A percentile compares a stretch with the other conserved stretches of the same genome.
Conservation (phyloP, 306 rosid species). For the Boehmeria nivea region DNA sequence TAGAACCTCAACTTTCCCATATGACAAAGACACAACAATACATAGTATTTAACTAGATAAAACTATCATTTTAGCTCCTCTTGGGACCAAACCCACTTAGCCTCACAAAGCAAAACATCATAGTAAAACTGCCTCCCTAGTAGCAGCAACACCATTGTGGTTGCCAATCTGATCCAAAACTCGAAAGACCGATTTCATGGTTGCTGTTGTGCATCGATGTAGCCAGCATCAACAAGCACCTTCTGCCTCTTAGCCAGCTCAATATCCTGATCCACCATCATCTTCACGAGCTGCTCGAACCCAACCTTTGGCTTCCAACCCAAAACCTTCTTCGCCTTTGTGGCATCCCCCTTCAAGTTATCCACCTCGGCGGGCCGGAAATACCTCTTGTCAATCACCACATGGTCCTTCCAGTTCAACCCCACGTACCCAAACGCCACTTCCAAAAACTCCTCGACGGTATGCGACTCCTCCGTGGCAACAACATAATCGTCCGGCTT, state of each 20-base stretch:
- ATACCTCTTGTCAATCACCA: slow-evolving; percentile 78
- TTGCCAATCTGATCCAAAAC: not conserved
- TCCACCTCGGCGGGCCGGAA: slow-evolving; percentile 89
- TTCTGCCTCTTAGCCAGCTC: slow-evolving; percentile 90
- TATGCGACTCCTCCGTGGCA: slow-evolving; percentile 91
- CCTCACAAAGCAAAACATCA: not conserved
- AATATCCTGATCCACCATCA: slow-evolving; percentile 95
- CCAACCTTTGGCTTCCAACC: slow-evolving; percentile 97
- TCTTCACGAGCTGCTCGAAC: slow-evolving; percentile 74
- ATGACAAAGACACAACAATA: not conserved
- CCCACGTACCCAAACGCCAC: slow-evolving; percentile 85
- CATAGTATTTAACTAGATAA: not conserved
- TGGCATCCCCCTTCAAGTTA: slow-evolving; percentile 80
- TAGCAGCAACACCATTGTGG: too few species aligned
- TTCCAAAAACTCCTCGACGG: slow-evolving; percentile 86
- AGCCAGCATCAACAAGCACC: slow-evolving; percentile 98
- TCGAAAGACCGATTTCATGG: slow-evolving; percentile 35
- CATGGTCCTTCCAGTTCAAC: slow-evolving; percentile 81
- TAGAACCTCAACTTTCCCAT: not conserved
- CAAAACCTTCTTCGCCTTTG: slow-evolving; percentile 70
- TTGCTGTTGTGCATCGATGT: slow-evolving; percentile 96
- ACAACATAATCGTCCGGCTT: slow-evolving; percentile 88
- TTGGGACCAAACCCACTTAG: not conserved
- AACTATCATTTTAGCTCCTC: not conserved
- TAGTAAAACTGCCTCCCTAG: too few species aligned